A percentile compares a stretch with the other conserved stretches of the same genome.
Conservation (phyloP, 129 eudicot genomes). For the Apium graveolens region DNA sequence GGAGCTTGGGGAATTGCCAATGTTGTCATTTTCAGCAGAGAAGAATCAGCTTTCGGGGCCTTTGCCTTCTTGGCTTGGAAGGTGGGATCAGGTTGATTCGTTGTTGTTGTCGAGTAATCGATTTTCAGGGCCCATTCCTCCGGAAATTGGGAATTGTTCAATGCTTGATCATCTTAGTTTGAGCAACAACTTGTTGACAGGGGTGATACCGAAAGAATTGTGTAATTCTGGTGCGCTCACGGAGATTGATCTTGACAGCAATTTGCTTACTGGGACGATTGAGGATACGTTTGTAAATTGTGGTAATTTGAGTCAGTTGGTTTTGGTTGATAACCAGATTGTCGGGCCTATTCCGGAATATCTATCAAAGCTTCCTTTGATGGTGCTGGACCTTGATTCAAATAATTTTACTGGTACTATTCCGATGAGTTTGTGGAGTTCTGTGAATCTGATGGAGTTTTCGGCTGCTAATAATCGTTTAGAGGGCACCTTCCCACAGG, state of each 20-base stretch:
- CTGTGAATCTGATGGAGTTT: constrained; percentile 46
- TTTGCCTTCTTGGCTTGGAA: constrained; percentile 58
- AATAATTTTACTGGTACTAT: constrained; percentile 51
- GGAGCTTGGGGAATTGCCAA: constrained; percentile 43
- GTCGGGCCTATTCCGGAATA: constrained; percentile 55
- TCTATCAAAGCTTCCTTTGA: constrained; percentile 45
- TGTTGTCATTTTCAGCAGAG: constrained; percentile 48
- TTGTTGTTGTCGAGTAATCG: constrained; percentile 47
- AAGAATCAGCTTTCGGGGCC: constrained; percentile 59
- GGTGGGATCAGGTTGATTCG: constrained; percentile 52
- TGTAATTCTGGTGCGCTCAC: constrained; percentile 47
- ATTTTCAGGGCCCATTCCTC: constrained; percentile 54
- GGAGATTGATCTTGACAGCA: constrained; percentile 53
- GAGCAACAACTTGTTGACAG: constrained; percentile 53
- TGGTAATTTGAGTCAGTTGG: constrained; percentile 49
- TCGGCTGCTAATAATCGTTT: constrained; percentile 59
- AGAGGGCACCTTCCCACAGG: constrained; percentile 38
- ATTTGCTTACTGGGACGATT: constrained; percentile 52
- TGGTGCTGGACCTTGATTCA: constrained; percentile 66
- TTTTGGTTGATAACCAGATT: constrained; percentile 41
- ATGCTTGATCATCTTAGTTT: constrained; percentile 39
- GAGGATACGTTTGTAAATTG: constrained; percentile 57
- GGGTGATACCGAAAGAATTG: constrained; percentile 56
- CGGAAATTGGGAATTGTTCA: constrained; percentile 66
- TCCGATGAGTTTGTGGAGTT: constrained; percentile 55